These are phyloP conservation scores for Camellia oleifera DNA, from an alignment of 179 eudicot species.

Conservation along the genomic window DNA sequence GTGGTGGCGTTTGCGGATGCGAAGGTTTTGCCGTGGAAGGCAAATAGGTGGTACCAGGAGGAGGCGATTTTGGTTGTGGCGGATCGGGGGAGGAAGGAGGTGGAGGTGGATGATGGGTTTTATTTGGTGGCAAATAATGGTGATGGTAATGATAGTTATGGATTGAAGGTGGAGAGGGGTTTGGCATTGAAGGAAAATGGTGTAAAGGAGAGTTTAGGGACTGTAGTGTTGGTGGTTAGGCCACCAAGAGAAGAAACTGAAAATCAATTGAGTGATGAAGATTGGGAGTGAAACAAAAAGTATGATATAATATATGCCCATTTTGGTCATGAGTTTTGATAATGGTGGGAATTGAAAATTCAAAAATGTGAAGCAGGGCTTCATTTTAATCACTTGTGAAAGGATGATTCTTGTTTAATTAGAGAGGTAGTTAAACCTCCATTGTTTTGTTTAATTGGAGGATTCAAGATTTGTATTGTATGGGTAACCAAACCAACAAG, in stretches of 20 bases:
- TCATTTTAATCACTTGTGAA: neutral
- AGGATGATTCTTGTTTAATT: neutral
- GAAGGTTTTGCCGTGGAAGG: slow-evolving; percentile 77
- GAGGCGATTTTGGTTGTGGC: slow-evolving; percentile 78
- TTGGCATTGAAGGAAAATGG: slow-evolving; percentile 54
- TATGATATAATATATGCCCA: neutral
- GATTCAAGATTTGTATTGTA: neutral
- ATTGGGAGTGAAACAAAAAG: slow-evolving; percentile 52
- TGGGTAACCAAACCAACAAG: neutral
- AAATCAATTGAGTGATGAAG: slow-evolving; percentile 56
- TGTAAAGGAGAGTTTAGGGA: slow-evolving; percentile 53
- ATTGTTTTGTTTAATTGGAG: neutral
- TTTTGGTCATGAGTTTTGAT: too few relatives aligned
- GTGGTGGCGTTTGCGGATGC: slow-evolving; percentile 62
- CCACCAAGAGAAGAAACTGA: slow-evolving; percentile 69
- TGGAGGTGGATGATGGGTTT: slow-evolving; percentile 61
- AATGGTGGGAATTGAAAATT: neutral
- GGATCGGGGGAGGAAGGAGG: slow-evolving; percentile 58
- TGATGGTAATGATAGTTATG: slow-evolving; percentile 25
- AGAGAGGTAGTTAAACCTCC: neutral
- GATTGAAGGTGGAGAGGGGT: slow-evolving; percentile 77
- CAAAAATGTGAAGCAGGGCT: neutral
- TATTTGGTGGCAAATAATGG: slow-evolving; percentile 42
- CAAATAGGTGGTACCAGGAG: slow-evolving; percentile 47
- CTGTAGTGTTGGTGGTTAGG: slow-evolving; percentile 78